A percentile compares a stretch with the other conserved stretches of the same genome.
phyloP scores from a whole-genome alignment of 1,284 basidiomycete species.

The Malassezia restricta region DNA sequence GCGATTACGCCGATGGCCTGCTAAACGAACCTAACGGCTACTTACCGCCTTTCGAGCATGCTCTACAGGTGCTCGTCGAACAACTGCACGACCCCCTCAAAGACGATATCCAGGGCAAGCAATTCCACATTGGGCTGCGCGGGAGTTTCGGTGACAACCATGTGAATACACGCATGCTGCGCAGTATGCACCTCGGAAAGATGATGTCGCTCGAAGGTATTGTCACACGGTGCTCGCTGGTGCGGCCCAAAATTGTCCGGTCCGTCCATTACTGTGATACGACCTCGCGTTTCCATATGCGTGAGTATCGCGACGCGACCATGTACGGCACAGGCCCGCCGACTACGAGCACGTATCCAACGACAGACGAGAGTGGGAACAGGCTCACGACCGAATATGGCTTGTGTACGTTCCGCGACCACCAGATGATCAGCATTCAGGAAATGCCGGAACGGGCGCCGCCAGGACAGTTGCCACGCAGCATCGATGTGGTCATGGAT shows the following conservation, averaged over 20 bases:
- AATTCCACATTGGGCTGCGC: constrained; percentile 69
- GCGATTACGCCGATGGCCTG: constrained; percentile 53
- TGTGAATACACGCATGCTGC: constrained; percentile 83
- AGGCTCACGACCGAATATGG: constrained; percentile 85
- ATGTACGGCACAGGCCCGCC: constrained; percentile 61
- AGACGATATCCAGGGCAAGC: constrained; percentile 64
- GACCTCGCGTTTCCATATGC: constrained; percentile 70
- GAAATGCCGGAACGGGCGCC: constrained; percentile 99
- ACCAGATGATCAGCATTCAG: constrained; percentile 94
- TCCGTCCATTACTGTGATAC: constrained; percentile 89
- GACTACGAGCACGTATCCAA: constrained; percentile 54
- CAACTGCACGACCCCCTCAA: constrained; percentile 66
- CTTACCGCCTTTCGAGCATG: constrained; percentile 82
- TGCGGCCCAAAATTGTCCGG: constrained; percentile 93
- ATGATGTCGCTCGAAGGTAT: constrained; percentile 98
- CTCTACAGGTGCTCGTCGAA: constrained; percentile 63
- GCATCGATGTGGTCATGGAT: constrained; percentile 87
- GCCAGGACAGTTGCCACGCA: constrained; percentile 86
- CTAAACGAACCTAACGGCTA: constrained; percentile 78
- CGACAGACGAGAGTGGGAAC: constrained; percentile 78
- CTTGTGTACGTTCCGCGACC: constrained; percentile 80
- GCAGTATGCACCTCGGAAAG: constrained; percentile 75
- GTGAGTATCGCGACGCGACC: constrained; percentile 85
- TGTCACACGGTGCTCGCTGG: constrained; percentile 92
- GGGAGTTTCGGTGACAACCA: constrained; percentile 99